Conservation (phyloP, 345 rosid species). For the Tarenaya hassleriana region DNA sequence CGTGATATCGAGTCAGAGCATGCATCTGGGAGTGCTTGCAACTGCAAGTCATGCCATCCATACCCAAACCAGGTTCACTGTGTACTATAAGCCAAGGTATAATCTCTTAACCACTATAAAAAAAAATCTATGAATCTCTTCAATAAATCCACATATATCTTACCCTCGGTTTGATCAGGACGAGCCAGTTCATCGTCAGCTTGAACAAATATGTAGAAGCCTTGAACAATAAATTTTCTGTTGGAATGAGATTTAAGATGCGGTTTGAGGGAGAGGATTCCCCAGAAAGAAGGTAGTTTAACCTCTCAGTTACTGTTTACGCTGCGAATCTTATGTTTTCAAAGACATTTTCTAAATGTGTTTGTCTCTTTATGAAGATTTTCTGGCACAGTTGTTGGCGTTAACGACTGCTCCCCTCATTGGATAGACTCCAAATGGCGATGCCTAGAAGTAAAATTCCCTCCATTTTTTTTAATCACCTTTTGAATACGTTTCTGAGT, state of each 20-base stretch:
- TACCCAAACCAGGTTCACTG: constrained; percentile 64
- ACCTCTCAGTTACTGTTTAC: too few species aligned
- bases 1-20: constrained; percentile 88
- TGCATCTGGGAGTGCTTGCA: constrained; percentile 95
- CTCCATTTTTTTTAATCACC: too few species aligned
- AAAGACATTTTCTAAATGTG: too few species aligned
- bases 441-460: constrained; percentile 49
- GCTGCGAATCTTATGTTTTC: too few species aligned
- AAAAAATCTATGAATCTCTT: constrained; percentile 10
- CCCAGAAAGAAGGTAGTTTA: constrained; percentile 84
- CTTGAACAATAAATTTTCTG: constrained; percentile 45
- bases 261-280: constrained; percentile 89
- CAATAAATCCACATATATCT: constrained; percentile 3
- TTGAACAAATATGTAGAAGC: constrained; percentile 75
- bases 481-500: background rate
- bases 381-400: too few species aligned
- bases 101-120: constrained; percentile 17
- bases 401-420: too few species aligned
- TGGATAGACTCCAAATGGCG: too few species aligned
- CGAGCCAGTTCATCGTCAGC: constrained; percentile 79
- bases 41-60: constrained; percentile 79
- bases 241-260: constrained; percentile 89
- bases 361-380: too few species aligned
- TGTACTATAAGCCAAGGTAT: constrained; percentile 90
- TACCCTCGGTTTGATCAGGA: constrained; percentile 42